These are phyloP conservation scores for Echinochloa phyllopogon DNA, from an alignment of 176 grass and related monocot genomes.

Conservation along the genomic window DNA sequence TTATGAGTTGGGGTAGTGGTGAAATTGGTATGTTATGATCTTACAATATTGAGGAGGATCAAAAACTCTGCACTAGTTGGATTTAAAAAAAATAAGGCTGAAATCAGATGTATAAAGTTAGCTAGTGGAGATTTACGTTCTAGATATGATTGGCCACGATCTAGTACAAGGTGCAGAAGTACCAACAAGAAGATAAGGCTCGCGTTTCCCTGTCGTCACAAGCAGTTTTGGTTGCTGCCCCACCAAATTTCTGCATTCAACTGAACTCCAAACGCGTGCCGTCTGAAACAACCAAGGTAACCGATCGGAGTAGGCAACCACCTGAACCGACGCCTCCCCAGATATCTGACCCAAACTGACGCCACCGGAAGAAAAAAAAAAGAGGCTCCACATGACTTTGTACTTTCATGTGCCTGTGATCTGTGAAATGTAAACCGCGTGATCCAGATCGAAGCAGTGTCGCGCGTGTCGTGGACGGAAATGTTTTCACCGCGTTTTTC, in stretches of 20 bases:
- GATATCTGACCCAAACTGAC: neutral
- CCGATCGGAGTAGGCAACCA: neutral
- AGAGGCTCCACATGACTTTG: neutral
- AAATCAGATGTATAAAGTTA: neutral
- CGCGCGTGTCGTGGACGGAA: neutral
- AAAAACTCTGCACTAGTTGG: neutral
- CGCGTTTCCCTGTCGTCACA: neutral
- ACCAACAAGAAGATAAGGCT: conserved; percentile 1
- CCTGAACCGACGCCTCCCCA: neutral
- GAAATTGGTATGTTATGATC: no score
- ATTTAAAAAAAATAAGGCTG: neutral
- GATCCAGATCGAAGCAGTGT: neutral
- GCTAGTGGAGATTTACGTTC: neutral
- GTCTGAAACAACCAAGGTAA: conserved; percentile 3
- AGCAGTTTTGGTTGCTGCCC: neutral
- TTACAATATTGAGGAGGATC: no score
- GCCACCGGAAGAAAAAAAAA: neutral
- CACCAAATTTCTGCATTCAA: neutral
- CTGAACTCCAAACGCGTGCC: neutral
- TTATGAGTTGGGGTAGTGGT: neutral
- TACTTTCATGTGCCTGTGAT: neutral
- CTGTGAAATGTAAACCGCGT: neutral
- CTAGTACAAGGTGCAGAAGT: neutral
- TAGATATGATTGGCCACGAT: neutral
- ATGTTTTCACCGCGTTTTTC: neutral